Base-by-base conservation (phyloP, 352 stramenopile species). In the Phytophthora fragariae region DNA sequence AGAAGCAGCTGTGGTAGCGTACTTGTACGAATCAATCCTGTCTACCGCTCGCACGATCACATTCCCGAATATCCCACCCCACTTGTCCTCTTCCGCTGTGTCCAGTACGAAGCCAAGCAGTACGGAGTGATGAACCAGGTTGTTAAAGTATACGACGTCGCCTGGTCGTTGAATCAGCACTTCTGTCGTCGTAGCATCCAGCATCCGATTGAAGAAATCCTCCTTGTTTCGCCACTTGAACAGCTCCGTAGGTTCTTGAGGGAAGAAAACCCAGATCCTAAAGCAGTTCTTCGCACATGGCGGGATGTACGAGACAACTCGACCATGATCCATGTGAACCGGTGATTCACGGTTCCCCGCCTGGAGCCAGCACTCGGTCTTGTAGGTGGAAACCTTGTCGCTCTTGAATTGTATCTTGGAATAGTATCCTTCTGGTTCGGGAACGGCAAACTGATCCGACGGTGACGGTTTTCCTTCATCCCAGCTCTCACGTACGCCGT, bases 251-350 rank as follows among this genome's bases (percentile, higher is more conserved):
- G 8, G 35, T 41, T 41, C 35, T 41, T 54, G 9, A 29, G 33
- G 61, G 24, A 56, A 66, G 15, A 63, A 58, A 7, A 66, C 49
- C 57, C 57, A 72, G 9, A 66, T 57, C 49, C 62, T 72, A 29
- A 72, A 72, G 14, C 54, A 61, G 2, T 7, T 31, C 0, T 11
- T 5, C 2, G 57, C 49, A 29, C 53, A 70, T 3, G 62, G 54
- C 1, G 17, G 62, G 2, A 72, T 56, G 14, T 57, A 72, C 8
- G 46, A 37, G 5, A 65, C 35, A 1, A 63, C 27, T 17, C 62
- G 55, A 1, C 41, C 62, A 24, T 63, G 62, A 12, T 63, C 53
- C 15, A 63, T 44, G n/a, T 63, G 62, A 12, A 63, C 19, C 14
- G 54, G 27, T 0, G 62, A 63, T 9, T 67, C 63, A 0, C 39